Percentiles rank a stretch among this genome's conserved stretches.
Conservation (phyloP, 2,329 filamentous ascomycete species). For the Fusarium ambrosium region DNA sequence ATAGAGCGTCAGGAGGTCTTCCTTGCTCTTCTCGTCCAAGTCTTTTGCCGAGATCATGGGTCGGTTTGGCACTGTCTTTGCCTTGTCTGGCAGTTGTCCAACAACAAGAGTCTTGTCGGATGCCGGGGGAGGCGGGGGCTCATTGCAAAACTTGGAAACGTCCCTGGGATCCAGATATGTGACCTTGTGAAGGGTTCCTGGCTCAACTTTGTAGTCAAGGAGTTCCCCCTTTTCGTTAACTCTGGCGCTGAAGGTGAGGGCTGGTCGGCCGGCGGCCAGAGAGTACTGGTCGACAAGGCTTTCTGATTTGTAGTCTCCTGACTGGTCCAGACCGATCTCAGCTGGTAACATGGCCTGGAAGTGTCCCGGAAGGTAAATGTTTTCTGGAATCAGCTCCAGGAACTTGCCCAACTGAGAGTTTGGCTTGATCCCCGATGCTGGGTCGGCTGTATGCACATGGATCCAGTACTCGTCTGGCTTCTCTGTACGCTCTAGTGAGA, state of each 20-base stretch:
- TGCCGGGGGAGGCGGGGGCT: slow-evolving; percentile 43
- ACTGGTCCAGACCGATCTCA: slow-evolving; percentile 48
- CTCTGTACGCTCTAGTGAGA: slow-evolving; percentile 76
- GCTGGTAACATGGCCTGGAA: slow-evolving; percentile 69
- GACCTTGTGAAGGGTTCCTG: slow-evolving; percentile 67
- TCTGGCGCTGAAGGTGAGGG: slow-evolving; percentile 73
- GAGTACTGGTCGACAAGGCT: slow-evolving; percentile 66
- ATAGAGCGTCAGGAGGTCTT: slow-evolving; percentile 63
- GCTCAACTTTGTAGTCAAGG: slow-evolving; percentile 67
- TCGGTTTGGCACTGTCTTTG: slow-evolving; percentile 50
- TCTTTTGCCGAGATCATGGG: slow-evolving; percentile 59
- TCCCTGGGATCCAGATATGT: slow-evolving; percentile 68
- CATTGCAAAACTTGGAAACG: slow-evolving; percentile 60
- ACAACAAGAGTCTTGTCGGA: slow-evolving; percentile 48
- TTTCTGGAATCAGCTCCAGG: slow-evolving; percentile 71
- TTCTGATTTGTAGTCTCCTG: slow-evolving; percentile 51
- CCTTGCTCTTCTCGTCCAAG: slow-evolving; percentile 58
- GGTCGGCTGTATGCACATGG: slow-evolving; percentile 84
- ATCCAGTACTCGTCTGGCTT: slow-evolving; percentile 75
- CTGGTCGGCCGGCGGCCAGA: slow-evolving; percentile 63
- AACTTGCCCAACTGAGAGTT: slow-evolving; percentile 70
- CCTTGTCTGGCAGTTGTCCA: slow-evolving; percentile 41
- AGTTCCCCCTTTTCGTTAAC: slow-evolving; percentile 67
- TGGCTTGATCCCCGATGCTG: slow-evolving; percentile 76
- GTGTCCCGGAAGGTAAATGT: slow-evolving; percentile 72